Base-by-base conservation (phyloP, 495 filamentous ascomycete genomes). In the Hyaloscypha finlandica region DNA sequence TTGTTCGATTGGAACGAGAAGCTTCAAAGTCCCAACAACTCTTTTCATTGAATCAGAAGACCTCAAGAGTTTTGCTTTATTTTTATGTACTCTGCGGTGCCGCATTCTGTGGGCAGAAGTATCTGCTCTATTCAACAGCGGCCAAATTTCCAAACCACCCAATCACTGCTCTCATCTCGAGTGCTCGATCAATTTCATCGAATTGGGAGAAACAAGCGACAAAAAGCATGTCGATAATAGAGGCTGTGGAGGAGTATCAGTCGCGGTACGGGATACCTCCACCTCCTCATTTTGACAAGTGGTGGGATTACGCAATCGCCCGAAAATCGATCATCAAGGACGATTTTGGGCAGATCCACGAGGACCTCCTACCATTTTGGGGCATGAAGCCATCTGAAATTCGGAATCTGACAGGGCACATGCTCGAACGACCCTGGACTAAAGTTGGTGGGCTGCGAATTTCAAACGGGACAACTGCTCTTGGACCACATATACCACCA, bases 281-380 rank as follows among this genome's bases (percentile, higher is more conserved):
- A 29, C 89, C 89, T 64, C 80, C 83, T 0, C 77, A 85, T 60
- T 92, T 91, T 66, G 87, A 91, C 70, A 76, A 84, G 66, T 95
- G 92, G 92, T 93, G 87, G 71, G 79, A 89, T 48, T 94, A 88
- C 75, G 89, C 92, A 8, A 84, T 76, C 29, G 77, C 78, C 12
- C 85, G 84, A 52, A 83, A 82, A 6, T 90, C 91, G 2, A 76
- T 86, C 12, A 78, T 93, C 12, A 84, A 94, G 66, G 92, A 96
- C 68, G 85, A 90, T 68, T 96, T 90, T 68, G 88, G 91, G 67
- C 88, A 89, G 64, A 92, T 94, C 9, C 81, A 89, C 65, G 77
- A 81, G 8, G 85, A 92, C 64, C 74, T 96, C 4, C 79, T 84
- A 2, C 91, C 91, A 0, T 95, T 93, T 70, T 92, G 90, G 85